Percentiles rank a stretch among this genome's conserved stretches.
These are phyloP conservation scores for Cyclotella choctawhatcheeana DNA, from an alignment of 108 stramenopile genomes.

Conservation along the genomic window DNA sequence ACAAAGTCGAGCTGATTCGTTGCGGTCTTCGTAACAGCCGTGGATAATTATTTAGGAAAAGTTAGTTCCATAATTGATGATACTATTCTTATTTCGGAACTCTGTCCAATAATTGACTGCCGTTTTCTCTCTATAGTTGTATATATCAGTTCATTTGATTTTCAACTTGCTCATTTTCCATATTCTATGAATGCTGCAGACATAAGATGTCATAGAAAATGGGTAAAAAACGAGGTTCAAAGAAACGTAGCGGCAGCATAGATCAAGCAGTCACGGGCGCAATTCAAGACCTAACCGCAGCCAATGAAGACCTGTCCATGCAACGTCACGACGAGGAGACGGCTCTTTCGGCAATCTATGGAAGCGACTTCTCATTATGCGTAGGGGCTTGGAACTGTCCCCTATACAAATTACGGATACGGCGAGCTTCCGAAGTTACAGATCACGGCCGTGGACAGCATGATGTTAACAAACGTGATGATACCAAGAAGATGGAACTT, in stretches of 20 bases:
- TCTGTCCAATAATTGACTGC: too few relatives aligned
- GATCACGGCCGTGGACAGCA: not conserved
- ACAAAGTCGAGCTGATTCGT: too few relatives aligned
- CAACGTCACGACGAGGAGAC: slow-evolving; percentile 78
- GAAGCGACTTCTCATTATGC: slow-evolving; percentile 59
- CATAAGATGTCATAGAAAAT: too few relatives aligned
- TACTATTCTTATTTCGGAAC: too few relatives aligned
- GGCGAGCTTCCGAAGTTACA: slow-evolving; percentile 16
- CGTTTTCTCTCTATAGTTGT: too few relatives aligned
- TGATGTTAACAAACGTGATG: not conserved
- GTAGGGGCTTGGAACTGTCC: slow-evolving; percentile 62
- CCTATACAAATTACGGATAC: slow-evolving; percentile 31
- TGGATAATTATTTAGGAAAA: too few relatives aligned
- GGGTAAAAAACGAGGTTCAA: slow-evolving; percentile 34
- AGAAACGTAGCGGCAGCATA: slow-evolving; percentile 35
- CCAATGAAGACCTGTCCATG: slow-evolving; percentile 70
- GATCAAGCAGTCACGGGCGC: slow-evolving; percentile 5
- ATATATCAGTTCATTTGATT: not conserved
- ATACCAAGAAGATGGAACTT: not conserved
- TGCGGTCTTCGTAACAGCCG: too few relatives aligned
- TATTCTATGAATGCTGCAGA: too few relatives aligned
- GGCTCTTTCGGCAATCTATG: slow-evolving; percentile 78
- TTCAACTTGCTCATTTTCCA: not conserved
- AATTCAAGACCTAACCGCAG: not conserved
- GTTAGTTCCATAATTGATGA: too few relatives aligned